Percentiles rank a stretch among this genome's conserved stretches.
These are phyloP conservation scores for Tetrahymena malaccensis DNA, from an alignment of 73 alveolate species.

Conservation along the genomic window DNA sequence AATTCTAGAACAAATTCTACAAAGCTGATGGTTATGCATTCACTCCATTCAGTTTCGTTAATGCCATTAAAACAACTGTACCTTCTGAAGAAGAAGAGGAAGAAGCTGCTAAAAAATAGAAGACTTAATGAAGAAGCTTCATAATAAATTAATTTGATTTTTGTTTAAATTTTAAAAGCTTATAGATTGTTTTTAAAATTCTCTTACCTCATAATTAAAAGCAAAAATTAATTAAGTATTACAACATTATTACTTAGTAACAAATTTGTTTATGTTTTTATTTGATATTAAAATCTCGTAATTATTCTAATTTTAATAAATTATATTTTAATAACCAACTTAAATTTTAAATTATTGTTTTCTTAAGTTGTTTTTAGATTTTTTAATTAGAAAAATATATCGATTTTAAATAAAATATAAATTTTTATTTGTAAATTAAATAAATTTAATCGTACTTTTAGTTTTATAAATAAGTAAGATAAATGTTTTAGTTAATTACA, in stretches of 20 bases:
- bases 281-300: not conserved
- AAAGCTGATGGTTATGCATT: constrained; percentile 87
- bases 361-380: too few relatives aligned
- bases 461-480: too few relatives aligned
- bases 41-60: constrained; percentile 39
- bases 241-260: not conserved
- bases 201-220: not conserved
- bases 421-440: too few relatives aligned
- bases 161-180: not conserved
- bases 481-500: too few relatives aligned
- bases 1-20: constrained; percentile 89
- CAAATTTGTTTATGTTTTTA: not conserved
- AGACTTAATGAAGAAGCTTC: not conserved
- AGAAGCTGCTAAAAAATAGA: not conserved
- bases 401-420: too few relatives aligned
- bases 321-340: not conserved
- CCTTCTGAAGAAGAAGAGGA: not conserved
- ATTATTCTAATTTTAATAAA: not conserved
- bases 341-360: too few relatives aligned
- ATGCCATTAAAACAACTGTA: not conserved
- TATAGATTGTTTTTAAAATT: not conserved
- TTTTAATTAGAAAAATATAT: too few relatives aligned
- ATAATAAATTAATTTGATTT: not conserved
- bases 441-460: too few relatives aligned
- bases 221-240: not conserved